Percentiles rank a stretch among this genome's conserved stretches.
Evolutionary conservation across 768 basidiomycete species (phyloP).

Genomic region (Suillus weaverae): DNA sequence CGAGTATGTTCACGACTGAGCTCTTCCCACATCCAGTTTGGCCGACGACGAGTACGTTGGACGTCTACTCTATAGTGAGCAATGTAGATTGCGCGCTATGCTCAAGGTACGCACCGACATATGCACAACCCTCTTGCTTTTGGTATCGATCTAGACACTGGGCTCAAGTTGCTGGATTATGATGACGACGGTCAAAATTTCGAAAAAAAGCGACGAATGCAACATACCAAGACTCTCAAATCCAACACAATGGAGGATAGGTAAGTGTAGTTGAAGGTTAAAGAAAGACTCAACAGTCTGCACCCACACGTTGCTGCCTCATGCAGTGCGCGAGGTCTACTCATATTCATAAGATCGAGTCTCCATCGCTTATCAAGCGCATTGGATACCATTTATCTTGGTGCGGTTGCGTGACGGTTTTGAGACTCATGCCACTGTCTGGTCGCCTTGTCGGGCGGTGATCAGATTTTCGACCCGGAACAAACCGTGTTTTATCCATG

Average conservation of each 20-base stretch:
- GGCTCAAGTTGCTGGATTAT: background rate
- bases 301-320: background rate
- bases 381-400: background rate
- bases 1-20: constrained; percentile 31
- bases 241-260: too few species aligned
- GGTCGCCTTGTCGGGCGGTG: background rate
- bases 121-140: background rate
- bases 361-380: background rate
- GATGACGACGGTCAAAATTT: background rate
- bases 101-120: background rate
- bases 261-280: background rate
- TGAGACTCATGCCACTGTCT: background rate
- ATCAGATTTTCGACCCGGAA: background rate
- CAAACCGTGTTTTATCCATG: background rate
- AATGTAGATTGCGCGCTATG: background rate
- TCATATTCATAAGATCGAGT: background rate
- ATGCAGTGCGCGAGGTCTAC: background rate
- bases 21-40: constrained; percentile 32
- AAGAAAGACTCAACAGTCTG: too few species aligned
- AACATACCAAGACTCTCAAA: background rate
- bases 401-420: background rate
- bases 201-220: background rate
- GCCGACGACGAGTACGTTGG: constrained; percentile 27
- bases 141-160: background rate
- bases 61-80: background rate